Conservation (phyloP, 2,329 filamentous ascomycete genomes). For the Dryadomyces quercus-mongolicae region DNA sequence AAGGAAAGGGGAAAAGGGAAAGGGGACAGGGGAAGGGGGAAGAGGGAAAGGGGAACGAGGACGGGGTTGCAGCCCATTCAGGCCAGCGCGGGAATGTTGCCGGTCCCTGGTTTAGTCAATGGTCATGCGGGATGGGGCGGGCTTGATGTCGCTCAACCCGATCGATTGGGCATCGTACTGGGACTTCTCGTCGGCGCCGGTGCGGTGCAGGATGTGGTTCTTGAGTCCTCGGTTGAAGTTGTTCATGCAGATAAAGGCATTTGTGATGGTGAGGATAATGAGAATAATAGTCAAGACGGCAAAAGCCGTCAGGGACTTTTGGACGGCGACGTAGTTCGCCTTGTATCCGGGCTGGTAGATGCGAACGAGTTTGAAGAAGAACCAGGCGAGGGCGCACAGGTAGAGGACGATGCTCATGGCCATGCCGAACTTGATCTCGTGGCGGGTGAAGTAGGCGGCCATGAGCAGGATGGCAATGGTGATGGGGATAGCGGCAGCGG, state of each 20-base stretch:
- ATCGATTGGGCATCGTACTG: conserved; percentile 40
- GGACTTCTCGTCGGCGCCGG: conserved; percentile 37
- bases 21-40: neutral
- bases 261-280: conserved; percentile 77
- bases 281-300: conserved; percentile 85
- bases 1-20: neutral
- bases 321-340: conserved; percentile 61
- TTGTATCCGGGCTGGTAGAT: conserved; percentile 64
- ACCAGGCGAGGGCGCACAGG: conserved; percentile 82
- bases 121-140: conserved; percentile 45
- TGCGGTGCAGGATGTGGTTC: conserved; percentile 57
- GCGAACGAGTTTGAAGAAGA: conserved; percentile 93
- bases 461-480: conserved; percentile 80
- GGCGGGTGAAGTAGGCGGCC: conserved; percentile 74
- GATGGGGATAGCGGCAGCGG: conserved; percentile 78
- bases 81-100: neutral
- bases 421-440: conserved; percentile 73
- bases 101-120: conserved; percentile 34
- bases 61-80: neutral
- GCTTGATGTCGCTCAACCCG: conserved; percentile 44
- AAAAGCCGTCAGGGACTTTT: conserved; percentile 81
- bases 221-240: conserved; percentile 90
- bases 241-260: conserved; percentile 74
- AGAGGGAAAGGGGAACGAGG: neutral
- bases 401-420: conserved; percentile 69